phyloP scores from a whole-genome alignment of 2,329 filamentous ascomycete species.

The Plenodomus lindquistii region DNA sequence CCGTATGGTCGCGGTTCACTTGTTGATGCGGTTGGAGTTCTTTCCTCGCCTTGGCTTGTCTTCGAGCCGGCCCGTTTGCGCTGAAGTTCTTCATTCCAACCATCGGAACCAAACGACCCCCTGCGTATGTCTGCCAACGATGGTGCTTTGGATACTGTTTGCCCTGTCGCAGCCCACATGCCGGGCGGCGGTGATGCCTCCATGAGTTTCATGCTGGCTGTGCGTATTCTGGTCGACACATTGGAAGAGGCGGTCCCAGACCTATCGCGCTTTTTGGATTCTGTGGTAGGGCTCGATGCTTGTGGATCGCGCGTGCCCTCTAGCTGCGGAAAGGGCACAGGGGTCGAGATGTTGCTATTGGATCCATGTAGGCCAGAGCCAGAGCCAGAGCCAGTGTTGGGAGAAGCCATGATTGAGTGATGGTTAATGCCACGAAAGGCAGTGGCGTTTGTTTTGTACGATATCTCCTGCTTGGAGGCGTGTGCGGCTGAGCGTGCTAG shows the following conservation, averaged over 20 bases:
- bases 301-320: slow-evolving; percentile 15
- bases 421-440: neutral
- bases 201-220: slow-evolving; percentile 44
- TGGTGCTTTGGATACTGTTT: slow-evolving; percentile 47
- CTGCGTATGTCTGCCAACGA: slow-evolving; percentile 49
- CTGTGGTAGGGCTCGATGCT: slow-evolving; percentile 12
- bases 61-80: slow-evolving; percentile 29
- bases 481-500: slow-evolving; percentile 10
- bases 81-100: slow-evolving; percentile 39
- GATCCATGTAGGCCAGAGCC: neutral
- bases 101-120: slow-evolving; percentile 39
- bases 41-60: slow-evolving; percentile 28
- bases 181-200: slow-evolving; percentile 45
- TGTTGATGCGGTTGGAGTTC: slow-evolving; percentile 8
- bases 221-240: slow-evolving; percentile 36
- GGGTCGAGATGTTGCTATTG: slow-evolving; percentile 24
- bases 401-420: slow-evolving; percentile 22
- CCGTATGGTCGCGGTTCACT: neutral
- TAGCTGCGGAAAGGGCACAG: slow-evolving; percentile 34
- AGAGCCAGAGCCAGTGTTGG: neutral
- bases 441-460: slow-evolving; percentile 7
- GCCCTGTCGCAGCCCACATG: slow-evolving; percentile 52
- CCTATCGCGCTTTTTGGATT: slow-evolving; percentile 24
- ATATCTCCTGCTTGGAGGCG: neutral
- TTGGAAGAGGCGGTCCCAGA: slow-evolving; percentile 40